Evolutionary conservation across 2,329 filamentous ascomycete genomes (phyloP).

Genomic region (Arthroderma sp.): DNA sequence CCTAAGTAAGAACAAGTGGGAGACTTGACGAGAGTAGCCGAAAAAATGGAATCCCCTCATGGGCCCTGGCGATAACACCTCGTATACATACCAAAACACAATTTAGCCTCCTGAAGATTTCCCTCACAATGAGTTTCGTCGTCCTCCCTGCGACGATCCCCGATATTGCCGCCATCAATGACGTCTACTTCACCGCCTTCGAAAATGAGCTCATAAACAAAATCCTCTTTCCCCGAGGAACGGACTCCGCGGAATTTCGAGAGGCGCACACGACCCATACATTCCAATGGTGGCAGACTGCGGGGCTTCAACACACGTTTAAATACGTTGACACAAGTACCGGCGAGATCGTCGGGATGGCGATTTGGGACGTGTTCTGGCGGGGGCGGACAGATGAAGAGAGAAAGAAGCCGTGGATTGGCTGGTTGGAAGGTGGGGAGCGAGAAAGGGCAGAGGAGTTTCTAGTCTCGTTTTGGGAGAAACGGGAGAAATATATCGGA

Average conservation of each 20-base stretch:
- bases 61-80: too few relatives aligned
- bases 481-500: slow-evolving; percentile 30
- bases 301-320: slow-evolving; percentile 32
- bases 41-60: too few relatives aligned
- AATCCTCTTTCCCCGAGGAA: slow-evolving; percentile 28
- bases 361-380: slow-evolving; percentile 33
- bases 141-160: slow-evolving; percentile 34
- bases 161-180: slow-evolving; percentile 35
- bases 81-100: too few relatives aligned
- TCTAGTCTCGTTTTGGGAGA: slow-evolving; percentile 30
- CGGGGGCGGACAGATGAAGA: slow-evolving; percentile 28
- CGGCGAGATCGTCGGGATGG: slow-evolving; percentile 36
- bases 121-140: slow-evolving; percentile 24
- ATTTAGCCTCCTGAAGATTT: too few relatives aligned
- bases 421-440: slow-evolving; percentile 35
- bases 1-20: too few relatives aligned
- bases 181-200: slow-evolving; percentile 37
- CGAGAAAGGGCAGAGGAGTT: slow-evolving; percentile 32
- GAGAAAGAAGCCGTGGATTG: slow-evolving; percentile 32
- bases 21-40: too few relatives aligned
- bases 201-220: slow-evolving; percentile 20
- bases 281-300: slow-evolving; percentile 26
- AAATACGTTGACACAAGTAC: slow-evolving; percentile 36
- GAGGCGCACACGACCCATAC: slow-evolving; percentile 32
- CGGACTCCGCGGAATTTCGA: slow-evolving; percentile 25